Evolutionary conservation across 106 monocot genomes (phyloP).

Genomic region (Dendrobium catenatum): DNA sequence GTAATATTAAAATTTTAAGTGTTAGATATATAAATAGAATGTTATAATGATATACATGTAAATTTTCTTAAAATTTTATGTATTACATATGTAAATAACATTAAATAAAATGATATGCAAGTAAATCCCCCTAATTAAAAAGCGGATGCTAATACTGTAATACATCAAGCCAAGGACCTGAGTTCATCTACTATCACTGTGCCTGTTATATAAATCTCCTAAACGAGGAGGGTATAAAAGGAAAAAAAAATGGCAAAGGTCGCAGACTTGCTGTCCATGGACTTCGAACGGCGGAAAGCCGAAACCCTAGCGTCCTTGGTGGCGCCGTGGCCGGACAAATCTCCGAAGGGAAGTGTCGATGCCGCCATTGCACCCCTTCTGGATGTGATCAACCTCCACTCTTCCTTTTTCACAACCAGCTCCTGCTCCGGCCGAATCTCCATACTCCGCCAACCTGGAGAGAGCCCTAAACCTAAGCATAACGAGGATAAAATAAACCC

Average conservation of each 20-base stretch:
- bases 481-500: not conserved
- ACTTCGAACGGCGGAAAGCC: slow-evolving; percentile 63
- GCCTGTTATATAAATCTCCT: too few relatives aligned
- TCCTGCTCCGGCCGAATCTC: slow-evolving; percentile 97
- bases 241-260: not conserved
- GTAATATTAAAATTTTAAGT: too few relatives aligned
- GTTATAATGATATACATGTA: too few relatives aligned
- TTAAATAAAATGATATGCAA: too few relatives aligned
- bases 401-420: slow-evolving; percentile 85
- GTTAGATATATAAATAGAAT: too few relatives aligned
- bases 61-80: too few relatives aligned
- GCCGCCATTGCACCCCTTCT: slow-evolving; percentile 61
- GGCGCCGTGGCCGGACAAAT: slow-evolving; percentile 59
- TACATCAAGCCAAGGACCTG: too few relatives aligned
- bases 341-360: slow-evolving; percentile 81
- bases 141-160: too few relatives aligned
- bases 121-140: too few relatives aligned
- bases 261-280: slow-evolving; percentile 20
- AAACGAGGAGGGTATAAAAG: too few relatives aligned
- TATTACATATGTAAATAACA: too few relatives aligned
- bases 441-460: slow-evolving; percentile 43
- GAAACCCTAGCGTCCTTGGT: slow-evolving; percentile 47
- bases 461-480: not conserved
- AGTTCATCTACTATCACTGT: too few relatives aligned
- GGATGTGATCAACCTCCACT: slow-evolving; percentile 51